Conservation (phyloP, 768 basidiomycete genomes). For the Termitomyces sp. region DNA sequence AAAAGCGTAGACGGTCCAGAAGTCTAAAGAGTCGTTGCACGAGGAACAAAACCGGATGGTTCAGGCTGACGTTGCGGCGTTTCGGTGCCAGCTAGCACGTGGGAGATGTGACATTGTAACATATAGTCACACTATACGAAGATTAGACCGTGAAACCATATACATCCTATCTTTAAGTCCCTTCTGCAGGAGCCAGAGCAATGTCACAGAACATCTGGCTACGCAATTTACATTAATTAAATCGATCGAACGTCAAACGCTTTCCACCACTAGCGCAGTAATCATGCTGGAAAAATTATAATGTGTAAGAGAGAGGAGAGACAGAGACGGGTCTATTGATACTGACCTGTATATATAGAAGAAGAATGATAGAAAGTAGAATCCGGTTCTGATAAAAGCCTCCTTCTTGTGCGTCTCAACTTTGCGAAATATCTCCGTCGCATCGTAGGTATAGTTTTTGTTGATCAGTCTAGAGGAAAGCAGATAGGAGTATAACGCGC, state of each 20-base stretch:
- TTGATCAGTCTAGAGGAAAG: conserved; percentile 63
- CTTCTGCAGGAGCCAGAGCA: background rate
- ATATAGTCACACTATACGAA: background rate
- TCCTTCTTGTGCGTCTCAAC: conserved; percentile 93
- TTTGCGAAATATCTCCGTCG: conserved; percentile 99
- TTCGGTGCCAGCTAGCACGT: conserved; percentile 7
- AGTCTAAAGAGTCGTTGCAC: conserved; percentile 1
- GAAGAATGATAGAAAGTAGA: conserved; percentile 88
- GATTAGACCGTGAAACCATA: too few relatives aligned
- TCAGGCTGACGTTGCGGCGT: conserved; percentile 11
- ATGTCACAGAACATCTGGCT: conserved; percentile 2
- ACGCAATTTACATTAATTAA: conserved; percentile 5
- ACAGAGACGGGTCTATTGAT: background rate
- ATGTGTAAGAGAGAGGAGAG: background rate
- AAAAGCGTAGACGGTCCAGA: background rate
- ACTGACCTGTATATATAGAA: conserved; percentile 85
- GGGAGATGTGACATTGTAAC: conserved; percentile 7
- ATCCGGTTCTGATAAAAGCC: conserved; percentile 88
- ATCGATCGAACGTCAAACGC: conserved; percentile 35
- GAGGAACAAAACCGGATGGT: conserved; percentile 5
- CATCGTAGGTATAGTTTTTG: conserved; percentile 97
- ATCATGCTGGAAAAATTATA: conserved; percentile 55
- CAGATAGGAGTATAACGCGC: background rate
- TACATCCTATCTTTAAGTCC: background rate
- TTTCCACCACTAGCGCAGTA: conserved; percentile 75